Evolutionary conservation across 495 filamentous ascomycete species (phyloP), one percentile per base, ranked within the genome.

Genomic region (Aspergillus asperescens): DNA sequence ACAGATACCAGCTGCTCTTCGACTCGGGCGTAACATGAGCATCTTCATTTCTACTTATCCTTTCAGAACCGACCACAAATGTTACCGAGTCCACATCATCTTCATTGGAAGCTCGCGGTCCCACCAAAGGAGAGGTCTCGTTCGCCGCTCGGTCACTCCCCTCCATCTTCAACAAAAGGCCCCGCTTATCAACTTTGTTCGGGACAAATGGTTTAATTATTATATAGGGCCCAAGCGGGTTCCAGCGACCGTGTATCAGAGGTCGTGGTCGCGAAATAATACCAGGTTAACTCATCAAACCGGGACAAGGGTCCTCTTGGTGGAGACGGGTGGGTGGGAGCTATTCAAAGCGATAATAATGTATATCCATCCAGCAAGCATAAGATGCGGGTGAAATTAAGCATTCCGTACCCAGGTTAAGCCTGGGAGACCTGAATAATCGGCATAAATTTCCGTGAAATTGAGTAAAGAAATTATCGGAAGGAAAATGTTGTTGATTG

Each of bases 1-100:
- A 78, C 57, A 96, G 74, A 64, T 93, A 94, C 81, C 81, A 88
- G 13, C 79, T 73, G 65, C 84, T 88, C 75, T 92, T 94, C 16
- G 61, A 59, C 23, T 63, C 62, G 16, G 55, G 37, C 5, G 45
- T 44, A 49, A 35, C 40, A 24, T 45, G 44, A 23, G 41, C 7
- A 48, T 56, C 46, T 35, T 58, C 59, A 4, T 50, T 55, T 22
- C 54, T 56, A 38, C 55, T 48, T 13, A 52, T 44, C 19, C 51
- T 58, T 32, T 57, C 48, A 7, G 64, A 35, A 23, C 38, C 45
- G 23, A 44, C 31, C 32, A 41, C 38, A 16, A 31, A 50, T n/a
- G 50, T 35, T n/a, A 55, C 46, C 20, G 55, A 50, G 32, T 52
- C 50, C 49, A 56, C 54, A 18, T 64, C 57, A 41, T 57, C 44